Base-by-base conservation (phyloP, 257 asterid genomes). In the Scutellaria minor region DNA sequence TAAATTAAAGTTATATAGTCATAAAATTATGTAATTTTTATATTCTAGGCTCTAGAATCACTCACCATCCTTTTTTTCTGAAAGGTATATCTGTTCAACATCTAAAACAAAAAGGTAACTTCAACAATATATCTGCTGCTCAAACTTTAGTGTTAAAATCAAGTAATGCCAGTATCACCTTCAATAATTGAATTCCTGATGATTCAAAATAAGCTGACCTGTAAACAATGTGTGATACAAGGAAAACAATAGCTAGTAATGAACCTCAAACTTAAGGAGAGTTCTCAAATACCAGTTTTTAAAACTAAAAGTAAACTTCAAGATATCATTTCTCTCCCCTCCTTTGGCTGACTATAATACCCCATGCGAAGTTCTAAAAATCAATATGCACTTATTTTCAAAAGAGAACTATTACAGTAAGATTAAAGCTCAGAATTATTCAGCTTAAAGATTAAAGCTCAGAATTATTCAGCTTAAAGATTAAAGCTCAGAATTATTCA, bases 21-120 rank as follows among this genome's bases (percentile, higher is more conserved):
- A 18, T 18, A 18, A 18, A 18, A 18, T 18, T 18, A 18, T 0
- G 18, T 18, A 18, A 18, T 18, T 18, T 18, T 18, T 18, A 18
- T 18, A 18, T 18, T 18, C 18, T 18, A 18, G 18, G 18, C 18
- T 18, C 18, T 18, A 18, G 18, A 18, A 18, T 18, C 18, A 18
- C 18, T 18, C 18, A 18, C 18, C 18, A 18, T 18, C 18, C 18
- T 18, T 18, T 18, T 18, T 18, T 18, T 18, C 18, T 18, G 18
- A 18, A 18, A 18, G 18, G 18, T 18, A 58, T 66, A 56, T 47
- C 47, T 46, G 20, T 51, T 41, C 15, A 11, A 22, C 64, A 8
- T 54, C 44, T 12, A 74, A 54, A 57, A 46, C 53, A 66, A 13
- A 67, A 74, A 5, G 50, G 68, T 75, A 18, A 5, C 61, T n/a